Percentiles rank a stretch among this genome's conserved stretches.
Evolutionary conservation across 768 basidiomycete species (phyloP).

Genomic region (Tubosaeta sp.): DNA sequence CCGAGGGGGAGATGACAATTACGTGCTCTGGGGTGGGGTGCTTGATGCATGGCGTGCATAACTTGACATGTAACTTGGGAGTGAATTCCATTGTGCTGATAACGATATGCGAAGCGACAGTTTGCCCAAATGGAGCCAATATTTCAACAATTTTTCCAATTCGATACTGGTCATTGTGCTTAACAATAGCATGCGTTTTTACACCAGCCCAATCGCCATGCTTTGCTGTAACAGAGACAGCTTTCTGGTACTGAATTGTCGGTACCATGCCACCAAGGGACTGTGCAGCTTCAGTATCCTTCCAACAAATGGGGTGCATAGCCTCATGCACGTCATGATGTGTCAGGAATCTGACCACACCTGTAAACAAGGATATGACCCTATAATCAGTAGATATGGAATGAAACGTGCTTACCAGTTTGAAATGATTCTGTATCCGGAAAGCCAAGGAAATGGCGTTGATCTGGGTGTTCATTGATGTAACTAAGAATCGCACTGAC

Average conservation of each 20-base stretch:
- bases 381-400: no score
- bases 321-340: no score
- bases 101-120: background rate
- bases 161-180: background rate
- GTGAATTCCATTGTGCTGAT: constrained; percentile 1
- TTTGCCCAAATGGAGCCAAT: background rate
- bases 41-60: background rate
- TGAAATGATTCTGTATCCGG: background rate
- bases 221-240: background rate
- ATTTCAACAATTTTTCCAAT: constrained; percentile 1
- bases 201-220: background rate
- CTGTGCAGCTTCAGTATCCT: background rate
- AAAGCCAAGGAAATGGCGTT: constrained; percentile 1
- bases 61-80: background rate
- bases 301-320: background rate
- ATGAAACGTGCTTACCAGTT: background rate
- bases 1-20: background rate
- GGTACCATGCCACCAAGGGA: background rate
- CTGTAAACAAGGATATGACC: no score
- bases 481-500: constrained; percentile 1
- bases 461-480: constrained; percentile 3
- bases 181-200: background rate
- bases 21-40: background rate
- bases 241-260: background rate
- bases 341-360: no score